phyloP scores from a whole-genome alignment of 306 rosid genomes.

The Pterocarpus santalinus region DNA sequence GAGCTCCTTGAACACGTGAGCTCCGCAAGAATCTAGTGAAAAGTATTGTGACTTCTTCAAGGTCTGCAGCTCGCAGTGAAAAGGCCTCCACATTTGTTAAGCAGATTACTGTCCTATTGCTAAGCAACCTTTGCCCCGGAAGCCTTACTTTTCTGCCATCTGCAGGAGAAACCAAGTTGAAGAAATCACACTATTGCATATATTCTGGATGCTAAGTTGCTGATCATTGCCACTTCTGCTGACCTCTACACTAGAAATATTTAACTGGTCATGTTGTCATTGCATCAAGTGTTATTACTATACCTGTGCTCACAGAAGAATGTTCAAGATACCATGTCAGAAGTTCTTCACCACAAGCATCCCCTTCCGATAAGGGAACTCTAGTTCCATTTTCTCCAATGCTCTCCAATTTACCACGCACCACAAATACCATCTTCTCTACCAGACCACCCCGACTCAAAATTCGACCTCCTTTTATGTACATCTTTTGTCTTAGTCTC shows the following conservation, averaged over 20 bases:
- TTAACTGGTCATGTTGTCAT: no score
- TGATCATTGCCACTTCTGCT: no score
- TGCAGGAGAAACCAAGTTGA: constrained; percentile 45
- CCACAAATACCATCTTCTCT: constrained; percentile 85
- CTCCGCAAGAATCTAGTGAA: constrained; percentile 78
- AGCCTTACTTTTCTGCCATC: constrained; percentile 68
- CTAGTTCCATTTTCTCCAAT: constrained; percentile 64
- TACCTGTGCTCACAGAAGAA: constrained; percentile 79
- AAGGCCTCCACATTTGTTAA: constrained; percentile 82
- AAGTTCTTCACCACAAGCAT: constrained; percentile 89
- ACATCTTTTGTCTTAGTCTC: constrained; percentile 74
- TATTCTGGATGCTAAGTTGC: not conserved
- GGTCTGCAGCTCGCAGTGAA: constrained; percentile 73
- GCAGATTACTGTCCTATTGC: constrained; percentile 69
- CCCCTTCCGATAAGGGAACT: constrained; percentile 66
- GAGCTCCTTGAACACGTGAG: constrained; percentile 73
- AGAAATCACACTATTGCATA: not conserved
- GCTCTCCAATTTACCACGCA: constrained; percentile 80
- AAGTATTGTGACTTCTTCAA: constrained; percentile 79
- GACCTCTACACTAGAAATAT: no score
- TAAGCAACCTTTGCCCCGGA: constrained; percentile 52
- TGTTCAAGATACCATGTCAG: constrained; percentile 84
- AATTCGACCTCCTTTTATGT: constrained; percentile 74
- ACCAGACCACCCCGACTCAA: constrained; percentile 61
- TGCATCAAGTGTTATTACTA: constrained; percentile 7